Percentiles rank a stretch among this genome's conserved stretches.
phyloP scores from a whole-genome alignment of 2,329 filamentous ascomycete genomes.

The Claviceps citrina region DNA sequence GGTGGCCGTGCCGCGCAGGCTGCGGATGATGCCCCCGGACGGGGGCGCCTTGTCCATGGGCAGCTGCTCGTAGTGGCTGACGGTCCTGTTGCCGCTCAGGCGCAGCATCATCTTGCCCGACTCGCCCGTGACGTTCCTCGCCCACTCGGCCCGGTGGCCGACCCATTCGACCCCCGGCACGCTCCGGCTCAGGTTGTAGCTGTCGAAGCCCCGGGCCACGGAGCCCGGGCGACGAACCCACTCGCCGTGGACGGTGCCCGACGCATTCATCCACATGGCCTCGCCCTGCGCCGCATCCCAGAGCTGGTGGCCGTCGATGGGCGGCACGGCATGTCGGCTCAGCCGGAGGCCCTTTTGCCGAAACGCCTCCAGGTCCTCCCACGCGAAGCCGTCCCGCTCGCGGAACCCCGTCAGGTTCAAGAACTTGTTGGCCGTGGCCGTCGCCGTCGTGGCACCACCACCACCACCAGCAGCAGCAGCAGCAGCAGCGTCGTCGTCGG shows the following conservation, averaged over 20 bases:
- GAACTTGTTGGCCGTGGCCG: constrained; percentile 21
- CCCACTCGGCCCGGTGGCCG: constrained; percentile 43
- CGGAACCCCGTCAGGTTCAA: constrained; percentile 68
- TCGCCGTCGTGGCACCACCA: no score
- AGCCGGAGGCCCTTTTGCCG: constrained; percentile 48
- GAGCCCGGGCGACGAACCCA: constrained; percentile 49
- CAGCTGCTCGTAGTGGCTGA: constrained; percentile 28
- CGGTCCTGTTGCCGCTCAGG: constrained; percentile 39
- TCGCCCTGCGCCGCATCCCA: constrained; percentile 24
- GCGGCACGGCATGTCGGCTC: constrained; percentile 35
- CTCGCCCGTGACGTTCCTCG: constrained; percentile 63
- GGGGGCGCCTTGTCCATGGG: constrained; percentile 19
- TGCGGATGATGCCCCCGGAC: constrained; percentile 43
- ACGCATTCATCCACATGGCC: constrained; percentile 60
- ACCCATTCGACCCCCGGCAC: constrained; percentile 53
- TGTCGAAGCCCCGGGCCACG: constrained; percentile 29
- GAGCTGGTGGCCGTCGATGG: constrained; percentile 25
- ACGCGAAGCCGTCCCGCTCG: constrained; percentile 58
- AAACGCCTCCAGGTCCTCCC: constrained; percentile 56
- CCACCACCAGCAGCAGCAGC: no score
- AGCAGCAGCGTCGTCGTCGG: constrained; percentile 12
- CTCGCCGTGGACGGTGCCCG: constrained; percentile 59
- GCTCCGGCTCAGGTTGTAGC: constrained; percentile 49
- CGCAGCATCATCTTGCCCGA: constrained; percentile 56
- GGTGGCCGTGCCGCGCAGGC: constrained; percentile 53